Conservation (phyloP, 1,139 yeast genomes). For the Keqinozyma sinolaborantium region DNA sequence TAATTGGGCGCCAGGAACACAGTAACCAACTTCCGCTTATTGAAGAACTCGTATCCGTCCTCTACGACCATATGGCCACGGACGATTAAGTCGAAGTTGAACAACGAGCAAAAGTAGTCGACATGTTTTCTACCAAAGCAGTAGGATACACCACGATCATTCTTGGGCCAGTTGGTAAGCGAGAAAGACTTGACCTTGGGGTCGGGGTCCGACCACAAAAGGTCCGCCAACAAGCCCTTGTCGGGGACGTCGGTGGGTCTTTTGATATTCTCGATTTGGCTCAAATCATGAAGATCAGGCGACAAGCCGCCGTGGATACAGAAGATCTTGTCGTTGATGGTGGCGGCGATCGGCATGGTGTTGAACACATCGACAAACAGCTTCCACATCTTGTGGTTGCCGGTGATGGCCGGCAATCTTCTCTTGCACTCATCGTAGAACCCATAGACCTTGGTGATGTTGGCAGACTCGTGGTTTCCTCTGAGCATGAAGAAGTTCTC, state of each 20-base stretch:
- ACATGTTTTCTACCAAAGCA: slow-evolving; percentile 76
- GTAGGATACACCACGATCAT: slow-evolving; percentile 85
- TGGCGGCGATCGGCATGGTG: slow-evolving; percentile 82
- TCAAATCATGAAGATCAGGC: slow-evolving; percentile 63
- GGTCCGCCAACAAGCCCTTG: slow-evolving; percentile 73
- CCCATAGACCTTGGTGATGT: slow-evolving; percentile 80
- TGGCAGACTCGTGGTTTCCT: slow-evolving; percentile 85
- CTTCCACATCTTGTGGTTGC: slow-evolving; percentile 64
- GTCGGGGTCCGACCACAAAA: slow-evolving; percentile 89
- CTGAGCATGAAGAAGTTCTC: slow-evolving; percentile 80
- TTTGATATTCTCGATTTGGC: slow-evolving; percentile 65
- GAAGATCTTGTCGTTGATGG: slow-evolving; percentile 78
- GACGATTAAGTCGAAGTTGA: slow-evolving; percentile 75
- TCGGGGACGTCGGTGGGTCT: slow-evolving; percentile 91
- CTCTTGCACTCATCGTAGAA: slow-evolving; percentile 88
- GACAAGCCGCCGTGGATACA: slow-evolving; percentile 91
- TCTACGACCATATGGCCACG: slow-evolving; percentile 94
- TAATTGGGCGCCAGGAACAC: slow-evolving; percentile 87
- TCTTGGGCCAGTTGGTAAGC: slow-evolving; percentile 65
- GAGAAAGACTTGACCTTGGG: slow-evolving; percentile 44
- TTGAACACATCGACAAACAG: slow-evolving; percentile 77
- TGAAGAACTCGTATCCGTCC: slow-evolving; percentile 87
- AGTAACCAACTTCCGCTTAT: slow-evolving; percentile 73
- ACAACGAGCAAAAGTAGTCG: slow-evolving; percentile 62
- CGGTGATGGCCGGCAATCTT: slow-evolving; percentile 50